Percentiles rank a stretch among this genome's conserved stretches.
phyloP scores from a whole-genome alignment of 2,329 filamentous ascomycete species.

The Alternaria consortialis region DNA sequence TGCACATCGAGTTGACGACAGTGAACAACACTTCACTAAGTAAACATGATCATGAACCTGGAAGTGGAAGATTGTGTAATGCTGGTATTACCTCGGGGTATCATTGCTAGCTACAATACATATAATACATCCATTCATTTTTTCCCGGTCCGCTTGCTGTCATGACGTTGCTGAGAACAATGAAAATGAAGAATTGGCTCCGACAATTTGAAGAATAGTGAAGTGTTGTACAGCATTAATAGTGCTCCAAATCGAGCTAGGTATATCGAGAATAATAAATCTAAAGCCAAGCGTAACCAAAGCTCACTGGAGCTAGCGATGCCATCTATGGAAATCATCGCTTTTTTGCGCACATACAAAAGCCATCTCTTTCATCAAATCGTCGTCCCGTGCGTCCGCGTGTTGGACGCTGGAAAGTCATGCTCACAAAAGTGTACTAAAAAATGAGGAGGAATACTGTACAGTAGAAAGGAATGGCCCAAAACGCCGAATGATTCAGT shows the following conservation, averaged over 20 bases:
- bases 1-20: background rate
- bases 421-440: background rate
- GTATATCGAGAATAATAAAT: conserved; percentile 10
- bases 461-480: conserved; percentile 10
- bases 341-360: conserved; percentile 21
- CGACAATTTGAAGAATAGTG: background rate
- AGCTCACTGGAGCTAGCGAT: conserved; percentile 1
- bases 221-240: conserved; percentile 19
- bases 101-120: conserved; percentile 1
- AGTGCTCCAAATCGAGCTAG: conserved; percentile 13
- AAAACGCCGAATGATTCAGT: conserved; percentile 10
- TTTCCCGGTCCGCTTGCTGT: background rate
- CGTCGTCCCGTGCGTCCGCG: conserved; percentile 21
- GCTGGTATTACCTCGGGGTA: background rate
- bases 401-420: conserved; percentile 18
- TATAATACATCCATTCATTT: background rate
- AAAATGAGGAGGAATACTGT: conserved; percentile 12
- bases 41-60: background rate
- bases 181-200: background rate
- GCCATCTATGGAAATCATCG: conserved; percentile 14
- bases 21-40: background rate
- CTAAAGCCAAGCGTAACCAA: conserved; percentile 10
- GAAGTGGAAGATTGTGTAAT: background rate
- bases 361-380: conserved; percentile 23
- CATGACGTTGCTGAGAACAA: background rate